A percentile compares a stretch with the other conserved stretches of the same genome.
phyloP scores from a whole-genome alignment of 1,284 basidiomycete genomes.

The Schizopora paradoxa region DNA sequence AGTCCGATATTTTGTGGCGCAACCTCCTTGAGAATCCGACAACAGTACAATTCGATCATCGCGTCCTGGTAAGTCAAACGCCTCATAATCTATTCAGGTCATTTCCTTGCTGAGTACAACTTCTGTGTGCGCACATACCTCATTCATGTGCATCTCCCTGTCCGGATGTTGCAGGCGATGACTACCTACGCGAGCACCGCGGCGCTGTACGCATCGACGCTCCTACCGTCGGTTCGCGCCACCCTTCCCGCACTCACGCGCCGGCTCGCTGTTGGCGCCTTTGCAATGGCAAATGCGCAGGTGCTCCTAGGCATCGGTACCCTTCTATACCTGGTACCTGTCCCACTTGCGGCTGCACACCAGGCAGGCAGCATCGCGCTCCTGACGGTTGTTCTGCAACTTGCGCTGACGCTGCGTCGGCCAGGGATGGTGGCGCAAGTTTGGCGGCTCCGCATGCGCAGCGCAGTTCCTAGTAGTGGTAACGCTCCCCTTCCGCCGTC shows the following conservation, averaged over 20 bases:
- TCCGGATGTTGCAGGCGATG: no score
- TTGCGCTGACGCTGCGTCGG: conserved; percentile 67
- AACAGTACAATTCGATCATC: conserved; percentile 96
- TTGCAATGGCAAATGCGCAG: conserved; percentile 83
- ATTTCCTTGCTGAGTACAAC: conserved; percentile 10
- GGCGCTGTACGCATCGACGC: conserved; percentile 56
- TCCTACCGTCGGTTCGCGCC: conserved; percentile 47
- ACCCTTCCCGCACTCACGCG: conserved; percentile 65
- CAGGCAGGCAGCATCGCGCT: conserved; percentile 92
- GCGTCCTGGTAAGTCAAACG: conserved; percentile 70
- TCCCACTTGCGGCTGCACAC: conserved; percentile 88
- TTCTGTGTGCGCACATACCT: no score
- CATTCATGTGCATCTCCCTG: no score
- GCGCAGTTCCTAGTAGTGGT: no score
- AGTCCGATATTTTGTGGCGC: conserved; percentile 81
- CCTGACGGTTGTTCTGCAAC: conserved; percentile 79
- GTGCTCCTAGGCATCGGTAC: conserved; percentile 89
- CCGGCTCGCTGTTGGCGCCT: conserved; percentile 60
- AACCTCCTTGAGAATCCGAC: conserved; percentile 97
- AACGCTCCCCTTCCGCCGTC: no score
- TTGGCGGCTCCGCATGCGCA: conserved; percentile 48
- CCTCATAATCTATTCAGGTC: conserved; percentile 12
- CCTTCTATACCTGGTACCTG: conserved; percentile 89
- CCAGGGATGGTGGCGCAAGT: conserved; percentile 66
- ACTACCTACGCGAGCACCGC: conserved; percentile 76